phyloP scores from a whole-genome alignment of 2,329 filamentous ascomycete species.

The Colletotrichum noveboracense region DNA sequence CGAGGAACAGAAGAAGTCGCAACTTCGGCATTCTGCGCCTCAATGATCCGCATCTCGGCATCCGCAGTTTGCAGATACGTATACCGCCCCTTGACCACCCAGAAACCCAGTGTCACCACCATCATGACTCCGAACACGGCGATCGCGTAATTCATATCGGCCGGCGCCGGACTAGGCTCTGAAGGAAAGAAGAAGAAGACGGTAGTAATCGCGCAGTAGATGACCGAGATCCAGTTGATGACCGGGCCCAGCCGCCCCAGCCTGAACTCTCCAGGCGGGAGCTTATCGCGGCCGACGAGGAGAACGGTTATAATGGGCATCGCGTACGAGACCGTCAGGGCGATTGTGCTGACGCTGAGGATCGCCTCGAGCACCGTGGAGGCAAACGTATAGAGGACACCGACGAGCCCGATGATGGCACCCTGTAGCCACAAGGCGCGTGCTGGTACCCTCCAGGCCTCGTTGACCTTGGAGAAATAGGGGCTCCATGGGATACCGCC shows the following conservation, averaged over 20 bases:
- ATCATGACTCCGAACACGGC: slow-evolving; percentile 62
- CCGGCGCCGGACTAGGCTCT: slow-evolving; percentile 44
- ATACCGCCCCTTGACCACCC: slow-evolving; percentile 51
- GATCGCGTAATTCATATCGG: slow-evolving; percentile 65
- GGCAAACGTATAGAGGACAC: slow-evolving; percentile 60
- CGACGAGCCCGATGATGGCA: slow-evolving; percentile 44
- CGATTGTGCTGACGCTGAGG: slow-evolving; percentile 60
- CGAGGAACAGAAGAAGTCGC: not conserved
- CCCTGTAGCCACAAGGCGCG: slow-evolving; percentile 59
- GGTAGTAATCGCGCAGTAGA: slow-evolving; percentile 57
- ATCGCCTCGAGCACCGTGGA: slow-evolving; percentile 58
- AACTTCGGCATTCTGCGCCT: slow-evolving; percentile 4
- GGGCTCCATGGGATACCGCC: slow-evolving; percentile 49
- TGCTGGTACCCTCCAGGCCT: slow-evolving; percentile 55
- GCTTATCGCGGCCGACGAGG: slow-evolving; percentile 54
- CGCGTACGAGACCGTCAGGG: slow-evolving; percentile 56
- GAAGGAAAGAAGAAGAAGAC: slow-evolving; percentile 62
- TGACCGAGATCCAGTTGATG: slow-evolving; percentile 53
- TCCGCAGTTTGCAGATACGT: slow-evolving; percentile 30
- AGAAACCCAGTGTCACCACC: slow-evolving; percentile 53
- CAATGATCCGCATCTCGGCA: not conserved
- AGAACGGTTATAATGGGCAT: slow-evolving; percentile 56
- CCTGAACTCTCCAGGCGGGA: slow-evolving; percentile 50
- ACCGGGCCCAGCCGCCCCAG: slow-evolving; percentile 49
- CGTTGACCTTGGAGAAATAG: slow-evolving; percentile 50